Conservation (phyloP, 2,329 filamentous ascomycete species). For the Alternaria panax region DNA sequence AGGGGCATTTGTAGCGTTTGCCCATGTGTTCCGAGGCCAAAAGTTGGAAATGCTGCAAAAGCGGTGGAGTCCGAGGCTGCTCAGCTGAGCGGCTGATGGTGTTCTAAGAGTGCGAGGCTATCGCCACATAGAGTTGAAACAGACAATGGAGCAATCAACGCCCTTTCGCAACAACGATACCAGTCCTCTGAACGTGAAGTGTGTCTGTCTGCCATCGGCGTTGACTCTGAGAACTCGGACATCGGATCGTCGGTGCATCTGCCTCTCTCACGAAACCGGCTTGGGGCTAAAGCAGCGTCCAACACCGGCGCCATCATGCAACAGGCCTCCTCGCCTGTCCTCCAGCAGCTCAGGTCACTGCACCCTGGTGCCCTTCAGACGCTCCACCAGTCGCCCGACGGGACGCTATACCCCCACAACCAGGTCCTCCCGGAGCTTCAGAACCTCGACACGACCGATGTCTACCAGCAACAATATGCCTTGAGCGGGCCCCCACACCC, state of each 20-base stretch:
- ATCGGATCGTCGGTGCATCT: slow-evolving; percentile 9
- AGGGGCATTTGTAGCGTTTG: slow-evolving; percentile 10
- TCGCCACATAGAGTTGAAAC: slow-evolving; percentile 33
- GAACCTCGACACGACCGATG: slow-evolving; percentile 47
- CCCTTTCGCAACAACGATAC: slow-evolving; percentile 17
- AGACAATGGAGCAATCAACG: slow-evolving; percentile 38
- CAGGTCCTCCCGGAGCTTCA: slow-evolving; percentile 49
- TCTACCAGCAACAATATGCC: slow-evolving; percentile 31
- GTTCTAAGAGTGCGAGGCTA: slow-evolving; percentile 25
- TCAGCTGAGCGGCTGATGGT: slow-evolving; percentile 17
- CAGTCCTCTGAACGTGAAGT: slow-evolving; percentile 7
- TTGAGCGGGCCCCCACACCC: slow-evolving; percentile 29
- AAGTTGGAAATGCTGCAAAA: slow-evolving; percentile 17
- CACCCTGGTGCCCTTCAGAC: slow-evolving; percentile 37
- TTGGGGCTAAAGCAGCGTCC: slow-evolving; percentile 36
- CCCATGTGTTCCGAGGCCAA: slow-evolving; percentile 10
- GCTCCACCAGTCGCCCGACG: slow-evolving; percentile 41
- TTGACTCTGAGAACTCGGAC: not conserved
- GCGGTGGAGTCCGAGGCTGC: slow-evolving; percentile 10
- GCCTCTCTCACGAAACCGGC: slow-evolving; percentile 12
- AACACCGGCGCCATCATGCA: slow-evolving; percentile 34
- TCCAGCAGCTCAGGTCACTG: slow-evolving; percentile 33
- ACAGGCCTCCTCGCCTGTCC: slow-evolving; percentile 28
- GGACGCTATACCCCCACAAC: slow-evolving; percentile 28
- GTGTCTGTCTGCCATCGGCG: slow-evolving; percentile 3